Evolutionary conservation across 495 filamentous ascomycete species (phyloP), one percentile per base, ranked within the genome.

Genomic region (Penicillium steckii): DNA sequence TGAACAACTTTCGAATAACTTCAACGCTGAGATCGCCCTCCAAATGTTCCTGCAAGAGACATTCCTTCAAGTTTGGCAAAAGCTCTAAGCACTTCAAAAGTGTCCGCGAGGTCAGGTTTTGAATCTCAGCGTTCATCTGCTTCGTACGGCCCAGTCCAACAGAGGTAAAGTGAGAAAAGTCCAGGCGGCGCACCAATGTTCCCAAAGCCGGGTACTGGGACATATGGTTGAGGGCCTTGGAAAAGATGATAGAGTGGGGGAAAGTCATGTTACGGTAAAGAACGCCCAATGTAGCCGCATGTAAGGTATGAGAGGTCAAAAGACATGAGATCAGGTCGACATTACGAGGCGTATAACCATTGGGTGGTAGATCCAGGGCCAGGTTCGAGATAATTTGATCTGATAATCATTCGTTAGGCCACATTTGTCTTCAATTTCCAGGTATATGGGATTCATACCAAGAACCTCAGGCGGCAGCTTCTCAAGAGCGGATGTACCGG

Each of bases 81-180:
- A 93, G 76, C 42, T 90, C 80, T 50, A 95, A 73, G 67, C 88
- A 92, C 60, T 84, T 77, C 46, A 88, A 70, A 47, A 95, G 77
- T 17, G 90, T 94, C 61, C 79, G 79, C 32, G 87, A 77, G 22
- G 90, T 95, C 60, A 95, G 68, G 66, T 92, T 92, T 67, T 86
- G 86, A 57, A 91, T 88, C 67, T 89, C 82, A 30, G 80, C 74
- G 40, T 90, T 89, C 81, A 91, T 87, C 70, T 87, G 83, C 59
- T 82, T 87, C 38, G 87, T 93, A 44, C 85, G 81, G 59, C 91
- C 91, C 29, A 91, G 75, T 22, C 88, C 88, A 15, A 88, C 80
- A 5, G 90, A 90, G 62, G 90, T 94, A 70, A 92, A 93, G 74
- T 92, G 88, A 37, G 88, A 90, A 67, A 95, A 91, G 70, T 95